Conservation (phyloP, 176 grass and related monocot species). For the Alloteropsis semialata region DNA sequence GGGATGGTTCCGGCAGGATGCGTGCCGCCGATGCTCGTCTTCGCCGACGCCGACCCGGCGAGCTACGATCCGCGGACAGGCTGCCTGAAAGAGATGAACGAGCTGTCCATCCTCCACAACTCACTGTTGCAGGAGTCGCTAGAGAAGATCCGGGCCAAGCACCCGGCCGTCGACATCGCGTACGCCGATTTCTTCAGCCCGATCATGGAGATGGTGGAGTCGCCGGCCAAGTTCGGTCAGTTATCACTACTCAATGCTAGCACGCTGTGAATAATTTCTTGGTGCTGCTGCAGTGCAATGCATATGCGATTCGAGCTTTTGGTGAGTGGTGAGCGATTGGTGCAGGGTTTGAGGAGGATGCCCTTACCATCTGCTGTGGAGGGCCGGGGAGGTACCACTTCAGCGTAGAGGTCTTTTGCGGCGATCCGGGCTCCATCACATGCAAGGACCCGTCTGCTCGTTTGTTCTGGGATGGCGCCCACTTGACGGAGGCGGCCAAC, state of each 20-base stretch:
- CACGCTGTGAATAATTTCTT: too few relatives aligned
- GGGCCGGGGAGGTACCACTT: slow-evolving; percentile 12
- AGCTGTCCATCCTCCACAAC: slow-evolving; percentile 45
- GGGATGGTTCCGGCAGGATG: slow-evolving; percentile 39
- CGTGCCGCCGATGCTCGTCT: slow-evolving; percentile 19
- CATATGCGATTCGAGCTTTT: background rate
- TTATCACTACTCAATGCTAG: background rate
- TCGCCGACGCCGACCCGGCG: background rate
- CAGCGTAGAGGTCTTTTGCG: background rate
- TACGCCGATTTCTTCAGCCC: slow-evolving; percentile 53
- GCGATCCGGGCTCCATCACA: background rate
- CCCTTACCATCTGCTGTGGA: slow-evolving; percentile 30
- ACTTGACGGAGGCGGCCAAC: slow-evolving; percentile 39
- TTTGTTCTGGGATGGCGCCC: slow-evolving; percentile 32
- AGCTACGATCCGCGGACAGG: slow-evolving; percentile 43
- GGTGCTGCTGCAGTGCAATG: too few relatives aligned
- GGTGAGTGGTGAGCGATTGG: background rate
- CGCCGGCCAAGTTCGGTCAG: slow-evolving; percentile 48
- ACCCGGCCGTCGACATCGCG: slow-evolving; percentile 30
- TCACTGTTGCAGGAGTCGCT: slow-evolving; percentile 25
- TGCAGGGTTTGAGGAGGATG: slow-evolving; percentile 38
- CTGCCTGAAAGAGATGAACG: slow-evolving; percentile 45
- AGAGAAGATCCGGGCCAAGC: slow-evolving; percentile 19
- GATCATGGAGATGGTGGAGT: slow-evolving; percentile 45
- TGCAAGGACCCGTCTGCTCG: slow-evolving; percentile 26